These are phyloP conservation scores for Boletales sp. DNA, from an alignment of 768 basidiomycete species.

Conservation along the genomic window DNA sequence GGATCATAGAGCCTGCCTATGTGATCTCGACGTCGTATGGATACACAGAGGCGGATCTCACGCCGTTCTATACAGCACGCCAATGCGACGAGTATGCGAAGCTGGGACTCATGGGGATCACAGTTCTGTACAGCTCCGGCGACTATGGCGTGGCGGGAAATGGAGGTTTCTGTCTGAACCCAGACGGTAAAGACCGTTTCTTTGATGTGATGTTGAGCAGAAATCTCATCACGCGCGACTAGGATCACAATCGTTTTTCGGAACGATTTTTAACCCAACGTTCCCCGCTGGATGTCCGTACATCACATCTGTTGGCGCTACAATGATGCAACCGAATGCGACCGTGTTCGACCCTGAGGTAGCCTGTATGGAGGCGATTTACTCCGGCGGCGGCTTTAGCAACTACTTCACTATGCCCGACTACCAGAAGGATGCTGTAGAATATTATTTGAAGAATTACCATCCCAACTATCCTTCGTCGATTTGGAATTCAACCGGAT, in stretches of 20 bases:
- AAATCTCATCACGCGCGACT: neutral
- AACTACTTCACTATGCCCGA: conserved; percentile 39
- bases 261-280: conserved; percentile 49
- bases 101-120: conserved; percentile 35
- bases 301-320: conserved; percentile 48
- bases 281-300: conserved; percentile 50
- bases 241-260: conserved; percentile 39
- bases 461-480: conserved; percentile 20
- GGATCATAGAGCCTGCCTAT: conserved; percentile 34
- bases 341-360: conserved; percentile 47
- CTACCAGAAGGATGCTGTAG: conserved; percentile 37
- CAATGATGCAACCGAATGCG: conserved; percentile 38
- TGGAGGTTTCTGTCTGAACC: conserved; percentile 28
- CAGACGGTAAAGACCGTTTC: conserved; percentile 13
- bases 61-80: conserved; percentile 34
- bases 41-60: conserved; percentile 35
- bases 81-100: conserved; percentile 49
- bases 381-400: conserved; percentile 36
- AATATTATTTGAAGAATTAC: conserved; percentile 29
- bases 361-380: conserved; percentile 41
- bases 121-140: conserved; percentile 30
- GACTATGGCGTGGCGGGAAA: conserved; percentile 31
- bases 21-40: conserved; percentile 44
- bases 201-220: neutral
- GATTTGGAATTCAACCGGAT: conserved; percentile 29